These are phyloP conservation scores for Malus sylvestris DNA, from an alignment of 306 rosid genomes.

Conservation along the genomic window DNA sequence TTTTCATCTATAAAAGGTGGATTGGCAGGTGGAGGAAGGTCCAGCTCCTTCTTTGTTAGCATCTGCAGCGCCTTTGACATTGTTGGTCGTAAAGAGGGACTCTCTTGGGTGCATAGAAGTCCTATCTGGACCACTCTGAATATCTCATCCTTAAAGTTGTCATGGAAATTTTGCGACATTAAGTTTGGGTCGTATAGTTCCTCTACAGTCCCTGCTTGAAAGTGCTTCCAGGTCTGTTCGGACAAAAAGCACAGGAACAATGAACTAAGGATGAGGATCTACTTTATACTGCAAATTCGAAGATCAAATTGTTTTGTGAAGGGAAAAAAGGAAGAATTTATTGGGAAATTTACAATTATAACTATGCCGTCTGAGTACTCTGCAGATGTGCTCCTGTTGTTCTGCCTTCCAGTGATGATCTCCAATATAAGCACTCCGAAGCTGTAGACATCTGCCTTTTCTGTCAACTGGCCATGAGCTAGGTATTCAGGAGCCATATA, in stretches of 20 bases:
- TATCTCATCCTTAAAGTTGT: slow-evolving; percentile 33
- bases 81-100: slow-evolving; percentile 54
- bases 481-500: slow-evolving; percentile 97
- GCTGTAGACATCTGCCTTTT: slow-evolving; percentile 80
- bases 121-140: slow-evolving; percentile 72
- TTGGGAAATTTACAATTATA: slow-evolving; percentile 45
- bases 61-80: slow-evolving; percentile 74
- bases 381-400: slow-evolving; percentile 59
- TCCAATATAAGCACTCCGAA: slow-evolving; percentile 79
- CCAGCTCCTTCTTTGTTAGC: slow-evolving; percentile 59
- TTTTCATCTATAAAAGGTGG: slow-evolving; percentile 86
- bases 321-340: background rate
- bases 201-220: slow-evolving; percentile 51
- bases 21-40: slow-evolving; percentile 62
- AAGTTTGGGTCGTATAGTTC: slow-evolving; percentile 66
- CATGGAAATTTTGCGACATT: slow-evolving; percentile 33
- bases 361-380: slow-evolving; percentile 71
- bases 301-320: background rate
- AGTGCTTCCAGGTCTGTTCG: slow-evolving; percentile 79
- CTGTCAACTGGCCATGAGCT: slow-evolving; percentile 90
- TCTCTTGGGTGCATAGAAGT: slow-evolving; percentile 87
- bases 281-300: background rate
- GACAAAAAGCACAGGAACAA: slow-evolving; percentile 8
- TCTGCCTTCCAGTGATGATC: slow-evolving; percentile 59
- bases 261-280: slow-evolving; percentile 1